Evolutionary conservation across 352 stramenopile species (phyloP).

Genomic region (Globisporangium abappressorium): DNA sequence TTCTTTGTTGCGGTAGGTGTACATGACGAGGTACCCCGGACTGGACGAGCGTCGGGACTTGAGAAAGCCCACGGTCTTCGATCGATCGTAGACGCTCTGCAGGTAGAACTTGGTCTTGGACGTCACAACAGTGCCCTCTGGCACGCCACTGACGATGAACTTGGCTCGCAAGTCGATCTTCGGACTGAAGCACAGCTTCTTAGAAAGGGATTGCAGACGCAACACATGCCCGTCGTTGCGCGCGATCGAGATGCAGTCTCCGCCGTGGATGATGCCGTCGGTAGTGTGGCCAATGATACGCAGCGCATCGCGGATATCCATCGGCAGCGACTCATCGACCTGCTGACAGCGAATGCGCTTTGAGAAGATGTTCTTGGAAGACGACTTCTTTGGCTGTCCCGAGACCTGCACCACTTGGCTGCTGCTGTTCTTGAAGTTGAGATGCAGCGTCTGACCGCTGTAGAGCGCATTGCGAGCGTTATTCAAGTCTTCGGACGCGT

Average conservation of each 20-base stretch:
- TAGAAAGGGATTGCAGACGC: slow-evolving; percentile 57
- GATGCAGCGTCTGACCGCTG: slow-evolving; percentile 52
- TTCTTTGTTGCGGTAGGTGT: slow-evolving; percentile 44
- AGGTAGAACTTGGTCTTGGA: slow-evolving; percentile 71
- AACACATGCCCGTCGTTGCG: slow-evolving; percentile 54
- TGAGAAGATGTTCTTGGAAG: slow-evolving; percentile 47
- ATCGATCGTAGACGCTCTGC: slow-evolving; percentile 65
- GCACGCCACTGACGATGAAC: slow-evolving; percentile 65
- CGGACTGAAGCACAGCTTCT: slow-evolving; percentile 62
- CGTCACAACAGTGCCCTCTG: slow-evolving; percentile 53
- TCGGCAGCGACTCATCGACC: slow-evolving; percentile 26
- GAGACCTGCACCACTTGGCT: slow-evolving; percentile 45
- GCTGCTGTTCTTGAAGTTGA: slow-evolving; percentile 47
- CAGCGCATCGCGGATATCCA: slow-evolving; percentile 44
- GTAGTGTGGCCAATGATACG: slow-evolving; percentile 62
- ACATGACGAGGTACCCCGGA: slow-evolving; percentile 53
- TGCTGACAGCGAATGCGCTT: slow-evolving; percentile 44
- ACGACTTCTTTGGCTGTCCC: slow-evolving; percentile 33
- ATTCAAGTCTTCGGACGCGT: neutral
- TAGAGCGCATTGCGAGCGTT: slow-evolving; percentile 30
- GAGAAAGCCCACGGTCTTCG: slow-evolving; percentile 62
- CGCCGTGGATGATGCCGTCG: slow-evolving; percentile 47
- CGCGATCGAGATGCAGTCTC: slow-evolving; percentile 58
- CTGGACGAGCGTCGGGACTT: slow-evolving; percentile 32
- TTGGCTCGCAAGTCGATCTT: slow-evolving; percentile 64